Base-by-base conservation (phyloP, 495 filamentous ascomycete species). In the Penicillium herquei region DNA sequence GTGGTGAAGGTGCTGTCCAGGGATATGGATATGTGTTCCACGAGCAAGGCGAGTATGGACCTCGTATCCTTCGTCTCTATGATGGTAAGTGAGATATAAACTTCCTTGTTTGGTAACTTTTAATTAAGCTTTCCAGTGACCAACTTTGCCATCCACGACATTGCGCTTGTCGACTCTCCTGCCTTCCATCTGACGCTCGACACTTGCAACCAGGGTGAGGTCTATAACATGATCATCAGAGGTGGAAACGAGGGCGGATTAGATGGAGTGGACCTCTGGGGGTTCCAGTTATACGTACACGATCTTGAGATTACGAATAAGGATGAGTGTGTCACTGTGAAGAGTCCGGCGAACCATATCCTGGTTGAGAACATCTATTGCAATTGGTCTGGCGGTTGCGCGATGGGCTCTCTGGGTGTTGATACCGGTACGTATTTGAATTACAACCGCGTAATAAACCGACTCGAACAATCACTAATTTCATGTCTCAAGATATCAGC, bases 341-440 rank as follows among this genome's bases (percentile, higher is more conserved):
- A 77, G 59, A 70, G 61, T 39, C 67, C 67, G 1, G 58, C 73
- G 7, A 62, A 70, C 43, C 73, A 80, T 56, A 74, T 79, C 39
- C 65, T 80, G 1, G 69, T 81, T 55, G 76, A 82, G 59, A 70
- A 76, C 42, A 75, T 81, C 39, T 77, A 75, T 57, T 81, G 78
- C 62, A 81, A 81, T 64, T 75, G 71, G 67, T 74, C 69, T 40
- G 74, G 78, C 2, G 78, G 77, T 6, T 75, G 75, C 56, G 71
- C 74, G 0, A 77, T 80, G 41, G 78, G 78, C 17, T 79, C 76
- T 6, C 58, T 81, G 39, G 59, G 55, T 5, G 54, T 53, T 12
- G 60, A 66, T 44, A 69, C 57, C 13, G 58, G 55, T 57, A 52
- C 8, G 55, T 47, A 37, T 6, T 0, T 3, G 1, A 6, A 1